phyloP scores from a whole-genome alignment of 768 basidiomycete species.

The Coprinopsis marcescibilis region DNA sequence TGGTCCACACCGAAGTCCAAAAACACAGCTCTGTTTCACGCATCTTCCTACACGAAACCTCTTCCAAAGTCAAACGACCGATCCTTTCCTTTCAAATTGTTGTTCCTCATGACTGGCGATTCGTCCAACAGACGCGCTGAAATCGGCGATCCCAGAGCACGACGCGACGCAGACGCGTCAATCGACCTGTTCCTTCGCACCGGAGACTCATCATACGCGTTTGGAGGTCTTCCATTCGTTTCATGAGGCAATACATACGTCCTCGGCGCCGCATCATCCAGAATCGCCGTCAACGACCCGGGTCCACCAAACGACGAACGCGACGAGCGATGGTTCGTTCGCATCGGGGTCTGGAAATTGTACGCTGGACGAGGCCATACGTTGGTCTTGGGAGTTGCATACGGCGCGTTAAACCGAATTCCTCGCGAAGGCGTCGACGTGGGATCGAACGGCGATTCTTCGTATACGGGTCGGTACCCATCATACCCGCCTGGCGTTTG shows the following conservation, averaged over 20 bases:
- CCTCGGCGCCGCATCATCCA: conserved; percentile 22
- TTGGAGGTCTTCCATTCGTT: not conserved
- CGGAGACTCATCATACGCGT: conserved; percentile 13
- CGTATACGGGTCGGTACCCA: conserved; percentile 22
- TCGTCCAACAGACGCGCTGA: conserved; percentile 21
- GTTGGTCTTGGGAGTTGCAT: conserved; percentile 58
- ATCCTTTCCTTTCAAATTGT: conserved; percentile 11
- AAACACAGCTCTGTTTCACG: not conserved
- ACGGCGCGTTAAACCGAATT: conserved; percentile 49
- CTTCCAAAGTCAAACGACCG: conserved; percentile 1
- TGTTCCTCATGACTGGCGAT: conserved; percentile 28
- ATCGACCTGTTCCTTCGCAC: conserved; percentile 6
- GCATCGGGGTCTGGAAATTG: conserved; percentile 51
- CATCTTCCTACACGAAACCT: not conserved
- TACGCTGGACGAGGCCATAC: conserved; percentile 39
- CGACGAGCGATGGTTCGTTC: conserved; percentile 13
- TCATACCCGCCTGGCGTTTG: conserved; percentile 35
- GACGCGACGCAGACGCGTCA: not conserved
- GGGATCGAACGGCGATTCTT: conserved; percentile 67
- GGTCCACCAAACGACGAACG: conserved; percentile 25
- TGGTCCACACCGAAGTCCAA: not conserved
- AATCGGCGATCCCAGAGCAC: not conserved
- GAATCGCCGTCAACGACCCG: conserved; percentile 22
- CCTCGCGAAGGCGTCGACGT: conserved; percentile 79
- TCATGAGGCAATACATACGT: conserved; percentile 1